phyloP scores from a whole-genome alignment of 352 stramenopile species.

The Paralagenidium karlingii region DNA sequence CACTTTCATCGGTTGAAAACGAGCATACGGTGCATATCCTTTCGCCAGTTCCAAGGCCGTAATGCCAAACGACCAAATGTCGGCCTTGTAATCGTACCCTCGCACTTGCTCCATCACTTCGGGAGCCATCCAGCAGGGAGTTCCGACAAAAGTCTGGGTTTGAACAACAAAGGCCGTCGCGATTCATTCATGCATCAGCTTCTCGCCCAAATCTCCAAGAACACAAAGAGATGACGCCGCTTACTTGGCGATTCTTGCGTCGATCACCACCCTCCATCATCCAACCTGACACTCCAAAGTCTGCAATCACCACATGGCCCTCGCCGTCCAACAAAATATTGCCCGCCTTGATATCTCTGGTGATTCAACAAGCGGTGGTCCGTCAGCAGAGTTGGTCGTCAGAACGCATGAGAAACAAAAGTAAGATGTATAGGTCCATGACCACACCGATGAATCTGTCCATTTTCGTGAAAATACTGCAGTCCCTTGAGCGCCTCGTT shows the following conservation, averaged over 20 bases:
- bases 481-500: constrained; percentile 94
- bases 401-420: background rate
- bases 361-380: background rate
- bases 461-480: constrained; percentile 99
- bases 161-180: background rate
- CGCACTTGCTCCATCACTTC: constrained; percentile 88
- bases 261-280: constrained; percentile 92
- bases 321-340: constrained; percentile 93
- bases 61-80: constrained; percentile 99
- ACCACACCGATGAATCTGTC: constrained; percentile 90
- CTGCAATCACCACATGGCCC: constrained; percentile 93
- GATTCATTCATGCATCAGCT: too few relatives aligned
- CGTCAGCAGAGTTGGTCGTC: background rate
- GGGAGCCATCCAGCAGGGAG: constrained; percentile 94
- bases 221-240: background rate
- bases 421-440: background rate
- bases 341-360: constrained; percentile 96
- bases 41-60: constrained; percentile 98
- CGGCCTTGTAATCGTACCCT: constrained; percentile 93
- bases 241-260: constrained; percentile 78
- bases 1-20: constrained; percentile 98
- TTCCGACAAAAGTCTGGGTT: constrained; percentile 96
- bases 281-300: constrained; percentile 98
- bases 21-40: constrained; percentile 96
- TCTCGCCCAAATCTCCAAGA: background rate